phyloP scores from a whole-genome alignment of 2,329 filamentous ascomycete species.

The Cladosporium sp. region DNA sequence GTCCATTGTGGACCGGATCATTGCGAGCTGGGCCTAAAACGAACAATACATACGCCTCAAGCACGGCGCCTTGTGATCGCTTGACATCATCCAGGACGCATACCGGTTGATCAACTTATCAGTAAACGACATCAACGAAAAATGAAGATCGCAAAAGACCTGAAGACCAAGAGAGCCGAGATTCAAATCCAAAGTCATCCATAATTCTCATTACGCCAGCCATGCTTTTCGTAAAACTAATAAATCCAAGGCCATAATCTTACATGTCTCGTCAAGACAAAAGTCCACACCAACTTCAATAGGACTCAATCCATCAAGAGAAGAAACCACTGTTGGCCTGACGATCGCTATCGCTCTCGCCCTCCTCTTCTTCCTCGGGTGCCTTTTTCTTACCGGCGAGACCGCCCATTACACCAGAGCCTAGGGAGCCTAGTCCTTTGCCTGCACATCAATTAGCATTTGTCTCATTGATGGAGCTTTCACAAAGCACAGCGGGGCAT shows the following conservation, averaged over 20 bases:
- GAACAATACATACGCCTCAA: too few relatives aligned
- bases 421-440: conserved; percentile 27
- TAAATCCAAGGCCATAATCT: background rate
- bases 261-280: background rate
- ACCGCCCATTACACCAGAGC: conserved; percentile 29
- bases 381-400: conserved; percentile 24
- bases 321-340: conserved; percentile 8
- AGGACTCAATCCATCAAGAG: background rate
- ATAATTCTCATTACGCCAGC: background rate
- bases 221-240: background rate
- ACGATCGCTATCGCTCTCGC: conserved; percentile 4
- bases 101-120: too few relatives aligned
- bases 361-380: conserved; percentile 13
- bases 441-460: conserved; percentile 13
- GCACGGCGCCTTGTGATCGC: too few relatives aligned
- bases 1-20: too few relatives aligned
- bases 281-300: background rate
- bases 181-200: background rate
- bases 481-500: background rate
- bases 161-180: background rate
- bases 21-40: too few relatives aligned
- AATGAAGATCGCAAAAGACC: too few relatives aligned
- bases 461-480: background rate
- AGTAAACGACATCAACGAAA: too few relatives aligned
- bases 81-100: too few relatives aligned